A percentile compares a stretch with the other conserved stretches of the same genome.
Evolutionary conservation across 192 early-diverging fungal genomes (phyloP).

Genomic region (Lunasporangiospora selenospora): DNA sequence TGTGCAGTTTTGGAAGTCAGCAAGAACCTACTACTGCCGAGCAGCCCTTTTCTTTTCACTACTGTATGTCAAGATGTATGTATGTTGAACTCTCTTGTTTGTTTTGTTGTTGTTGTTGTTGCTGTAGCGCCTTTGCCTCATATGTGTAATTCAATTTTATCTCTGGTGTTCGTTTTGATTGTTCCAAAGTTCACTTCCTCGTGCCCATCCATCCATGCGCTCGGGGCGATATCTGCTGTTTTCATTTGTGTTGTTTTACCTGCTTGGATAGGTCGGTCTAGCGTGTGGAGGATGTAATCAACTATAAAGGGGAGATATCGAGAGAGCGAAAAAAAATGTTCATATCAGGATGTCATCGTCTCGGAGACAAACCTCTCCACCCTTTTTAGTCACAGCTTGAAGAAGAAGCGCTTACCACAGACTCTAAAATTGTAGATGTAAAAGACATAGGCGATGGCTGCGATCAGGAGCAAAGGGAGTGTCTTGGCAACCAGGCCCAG

Average conservation of each 20-base stretch:
- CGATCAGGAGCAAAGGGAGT: slow-evolving; percentile 20
- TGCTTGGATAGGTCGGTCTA: slow-evolving; percentile 17
- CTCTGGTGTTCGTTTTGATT: too few relatives aligned
- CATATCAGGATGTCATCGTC: neutral
- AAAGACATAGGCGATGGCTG: slow-evolving; percentile 28
- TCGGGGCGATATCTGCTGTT: too few relatives aligned
- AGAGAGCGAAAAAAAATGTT: neutral
- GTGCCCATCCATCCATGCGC: too few relatives aligned
- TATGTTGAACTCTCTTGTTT: too few relatives aligned
- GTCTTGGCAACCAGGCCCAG: slow-evolving; percentile 4
- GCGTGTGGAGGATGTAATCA: slow-evolving; percentile 11
- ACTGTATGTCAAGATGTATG: too few relatives aligned
- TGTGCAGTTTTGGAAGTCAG: too few relatives aligned
- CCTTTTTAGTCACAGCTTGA: neutral
- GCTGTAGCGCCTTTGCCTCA: too few relatives aligned
- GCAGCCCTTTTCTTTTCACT: too few relatives aligned
- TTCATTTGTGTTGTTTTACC: slow-evolving; percentile 9
- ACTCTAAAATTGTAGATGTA: slow-evolving; percentile 36
- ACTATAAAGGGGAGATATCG: slow-evolving; percentile 5
- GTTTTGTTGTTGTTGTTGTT: too few relatives aligned
- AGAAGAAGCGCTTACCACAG: slow-evolving; percentile 23
- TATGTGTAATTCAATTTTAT: too few relatives aligned
- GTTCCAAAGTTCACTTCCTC: too few relatives aligned
- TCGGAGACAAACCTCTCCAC: neutral
- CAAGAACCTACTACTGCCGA: too few relatives aligned